Percentiles rank a stretch among this genome's conserved stretches.
phyloP scores from a whole-genome alignment of 208 protist species.

The Strigomonas galati region DNA sequence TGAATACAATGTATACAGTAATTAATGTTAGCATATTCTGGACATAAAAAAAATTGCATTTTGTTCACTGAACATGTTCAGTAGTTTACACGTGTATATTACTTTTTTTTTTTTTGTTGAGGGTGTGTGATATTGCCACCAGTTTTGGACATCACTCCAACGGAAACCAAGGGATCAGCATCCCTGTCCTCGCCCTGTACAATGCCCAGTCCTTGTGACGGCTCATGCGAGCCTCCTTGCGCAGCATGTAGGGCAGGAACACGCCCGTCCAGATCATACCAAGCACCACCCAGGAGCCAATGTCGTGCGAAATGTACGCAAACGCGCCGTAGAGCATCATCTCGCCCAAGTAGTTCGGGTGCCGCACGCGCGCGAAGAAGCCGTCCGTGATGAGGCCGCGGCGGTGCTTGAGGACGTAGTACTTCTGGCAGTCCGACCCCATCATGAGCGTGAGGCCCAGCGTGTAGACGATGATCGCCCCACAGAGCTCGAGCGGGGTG shows the following conservation, averaged over 20 bases:
- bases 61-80: too few species aligned
- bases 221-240: slow-evolving; percentile 78
- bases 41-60: too few species aligned
- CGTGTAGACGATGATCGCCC: slow-evolving; percentile 48
- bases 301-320: slow-evolving; percentile 54
- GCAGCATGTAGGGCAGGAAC: slow-evolving; percentile 76
- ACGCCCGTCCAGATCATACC: slow-evolving; percentile 59
- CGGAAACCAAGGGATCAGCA: slow-evolving; percentile 65
- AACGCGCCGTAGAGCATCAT: slow-evolving; percentile 88
- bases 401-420: slow-evolving; percentile 62
- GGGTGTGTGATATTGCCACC: too few species aligned
- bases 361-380: slow-evolving; percentile 72
- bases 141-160: too few species aligned
- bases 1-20: too few species aligned
- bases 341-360: slow-evolving; percentile 89
- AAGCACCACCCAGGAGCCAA: slow-evolving; percentile 54
- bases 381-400: slow-evolving; percentile 80
- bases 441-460: slow-evolving; percentile 74
- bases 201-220: slow-evolving; percentile 58
- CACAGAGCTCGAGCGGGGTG: slow-evolving; percentile 41
- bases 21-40: too few species aligned
- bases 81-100: too few species aligned
- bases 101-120: too few species aligned
- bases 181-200: slow-evolving; percentile 46
- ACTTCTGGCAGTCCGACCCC: slow-evolving; percentile 79